phyloP scores from a whole-genome alignment of 1,284 basidiomycete genomes.

The Omphalotus olearius region DNA sequence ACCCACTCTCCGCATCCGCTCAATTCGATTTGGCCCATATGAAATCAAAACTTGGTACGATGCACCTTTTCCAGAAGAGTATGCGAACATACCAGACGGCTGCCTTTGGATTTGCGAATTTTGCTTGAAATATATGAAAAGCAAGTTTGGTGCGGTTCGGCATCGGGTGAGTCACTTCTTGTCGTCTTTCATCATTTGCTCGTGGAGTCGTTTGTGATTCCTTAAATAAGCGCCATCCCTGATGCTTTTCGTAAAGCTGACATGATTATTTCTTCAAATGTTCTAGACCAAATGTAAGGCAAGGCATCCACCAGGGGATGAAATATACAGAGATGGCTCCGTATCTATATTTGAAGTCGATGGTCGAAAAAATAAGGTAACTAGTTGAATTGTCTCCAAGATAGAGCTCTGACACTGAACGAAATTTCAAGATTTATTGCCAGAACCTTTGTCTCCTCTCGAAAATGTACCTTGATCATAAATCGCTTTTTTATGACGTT shows the following conservation, averaged over 20 bases:
- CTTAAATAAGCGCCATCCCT: too few species aligned
- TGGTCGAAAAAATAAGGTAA: slow-evolving; percentile 93
- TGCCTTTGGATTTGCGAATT: slow-evolving; percentile 97
- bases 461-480: slow-evolving; percentile 99
- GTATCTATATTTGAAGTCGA: slow-evolving; percentile 98
- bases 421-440: slow-evolving; percentile 81
- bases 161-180: slow-evolving; percentile 65
- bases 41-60: slow-evolving; percentile 99
- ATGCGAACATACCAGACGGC: slow-evolving; percentile 90
- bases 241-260: slow-evolving; percentile 6
- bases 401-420: background rate
- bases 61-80: slow-evolving; percentile 98
- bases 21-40: slow-evolving; percentile 89
- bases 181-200: slow-evolving; percentile 4
- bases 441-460: slow-evolving; percentile 98
- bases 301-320: slow-evolving; percentile 94
- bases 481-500: slow-evolving; percentile 99
- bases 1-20: slow-evolving; percentile 68
- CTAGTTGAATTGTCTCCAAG: background rate
- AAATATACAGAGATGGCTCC: slow-evolving; percentile 90
- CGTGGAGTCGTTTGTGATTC: background rate
- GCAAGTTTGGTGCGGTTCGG: slow-evolving; percentile 80
- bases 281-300: slow-evolving; percentile 90
- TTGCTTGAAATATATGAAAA: slow-evolving; percentile 99
- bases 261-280: slow-evolving; percentile 4